Evolutionary conservation across 257 asterid species (phyloP).

Genomic region (Nicotiana paniculata): DNA sequence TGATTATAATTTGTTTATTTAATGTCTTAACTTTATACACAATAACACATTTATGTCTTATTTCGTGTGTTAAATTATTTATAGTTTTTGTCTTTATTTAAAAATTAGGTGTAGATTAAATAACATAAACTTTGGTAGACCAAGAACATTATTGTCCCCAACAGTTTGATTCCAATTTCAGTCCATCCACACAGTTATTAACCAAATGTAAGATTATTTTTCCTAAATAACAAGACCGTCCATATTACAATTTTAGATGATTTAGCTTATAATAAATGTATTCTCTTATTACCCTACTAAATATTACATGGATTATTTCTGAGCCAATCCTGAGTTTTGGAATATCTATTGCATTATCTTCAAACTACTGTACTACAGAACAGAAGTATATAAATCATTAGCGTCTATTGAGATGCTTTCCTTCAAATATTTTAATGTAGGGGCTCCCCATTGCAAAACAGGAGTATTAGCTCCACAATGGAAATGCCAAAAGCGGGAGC

Average conservation of each 20-base stretch:
- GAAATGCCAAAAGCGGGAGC: slow-evolving; percentile 22
- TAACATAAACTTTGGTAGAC: not conserved
- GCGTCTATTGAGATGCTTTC: not conserved
- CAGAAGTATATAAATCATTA: not conserved
- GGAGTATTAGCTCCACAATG: slow-evolving; percentile 19
- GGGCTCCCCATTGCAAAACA: slow-evolving; percentile 31
- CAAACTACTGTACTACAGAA: not conserved
- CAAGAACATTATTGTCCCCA: not conserved
- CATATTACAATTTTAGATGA: not conserved
- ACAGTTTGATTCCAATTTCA: not conserved
- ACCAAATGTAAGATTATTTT: not conserved
- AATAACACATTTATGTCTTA: not conserved
- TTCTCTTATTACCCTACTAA: not conserved
- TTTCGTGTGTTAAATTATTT: not conserved
- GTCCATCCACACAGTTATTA: not conserved
- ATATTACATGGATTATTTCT: not conserved
- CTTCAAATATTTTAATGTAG: slow-evolving; percentile 5
- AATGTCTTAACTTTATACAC: not conserved
- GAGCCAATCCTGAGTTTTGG: not conserved
- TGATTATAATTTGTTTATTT: not conserved
- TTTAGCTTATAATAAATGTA: not conserved
- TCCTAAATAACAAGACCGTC: not conserved
- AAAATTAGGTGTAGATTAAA: not conserved
- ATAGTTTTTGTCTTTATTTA: not conserved
- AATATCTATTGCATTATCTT: not conserved